phyloP scores from a whole-genome alignment of 1,139 yeast genomes.

The Blastobotrys apis region DNA sequence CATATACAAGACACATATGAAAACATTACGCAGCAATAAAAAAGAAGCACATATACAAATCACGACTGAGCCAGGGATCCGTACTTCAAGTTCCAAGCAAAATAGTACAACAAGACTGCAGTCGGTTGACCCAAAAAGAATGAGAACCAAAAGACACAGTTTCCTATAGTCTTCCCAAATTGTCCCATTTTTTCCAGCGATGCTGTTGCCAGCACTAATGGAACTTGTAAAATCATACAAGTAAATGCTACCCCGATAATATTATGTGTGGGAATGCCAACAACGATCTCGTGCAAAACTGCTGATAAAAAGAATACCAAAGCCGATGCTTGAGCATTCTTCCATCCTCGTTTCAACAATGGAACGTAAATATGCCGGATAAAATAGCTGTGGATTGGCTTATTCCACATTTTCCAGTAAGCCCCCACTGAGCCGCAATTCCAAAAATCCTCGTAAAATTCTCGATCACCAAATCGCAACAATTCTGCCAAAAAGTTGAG shows the following conservation, averaged over 20 bases:
- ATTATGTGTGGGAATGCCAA: slow-evolving; percentile 48
- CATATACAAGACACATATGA: background rate
- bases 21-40: background rate
- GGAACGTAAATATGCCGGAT: slow-evolving; percentile 56
- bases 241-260: slow-evolving; percentile 44
- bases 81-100: slow-evolving; percentile 41
- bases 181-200: slow-evolving; percentile 41
- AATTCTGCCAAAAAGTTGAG: slow-evolving; percentile 60
- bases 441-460: slow-evolving; percentile 76
- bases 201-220: slow-evolving; percentile 39
- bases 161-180: slow-evolving; percentile 40
- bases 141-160: slow-evolving; percentile 44
- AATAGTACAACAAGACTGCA: slow-evolving; percentile 41
- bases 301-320: slow-evolving; percentile 42
- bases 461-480: slow-evolving; percentile 59
- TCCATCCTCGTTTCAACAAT: slow-evolving; percentile 34
- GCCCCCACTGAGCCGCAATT: slow-evolving; percentile 63
- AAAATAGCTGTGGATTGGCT: slow-evolving; percentile 60
- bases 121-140: slow-evolving; percentile 45
- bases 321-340: slow-evolving; percentile 32
- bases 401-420: slow-evolving; percentile 64
- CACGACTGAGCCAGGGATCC: slow-evolving; percentile 20
- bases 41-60: too few relatives aligned
- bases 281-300: slow-evolving; percentile 42
- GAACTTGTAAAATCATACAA: slow-evolving; percentile 42